Evolutionary conservation across 2,329 filamentous ascomycete species (phyloP).

Genomic region (Hymenoscyphus salicellus): DNA sequence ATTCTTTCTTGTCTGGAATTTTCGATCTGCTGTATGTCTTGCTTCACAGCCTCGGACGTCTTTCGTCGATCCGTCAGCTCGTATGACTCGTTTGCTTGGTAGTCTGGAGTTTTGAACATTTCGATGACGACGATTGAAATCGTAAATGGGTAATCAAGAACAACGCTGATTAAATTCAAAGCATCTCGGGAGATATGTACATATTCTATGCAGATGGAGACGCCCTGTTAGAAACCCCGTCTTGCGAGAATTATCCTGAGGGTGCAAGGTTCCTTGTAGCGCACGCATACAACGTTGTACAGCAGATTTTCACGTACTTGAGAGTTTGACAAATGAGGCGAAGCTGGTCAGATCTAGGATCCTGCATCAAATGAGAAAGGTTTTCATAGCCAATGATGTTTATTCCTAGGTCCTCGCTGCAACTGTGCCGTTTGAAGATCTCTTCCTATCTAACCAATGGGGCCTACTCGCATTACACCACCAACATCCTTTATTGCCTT

Average conservation of each 20-base stretch:
- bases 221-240: not conserved
- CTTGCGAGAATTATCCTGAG: not conserved
- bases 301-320: not conserved
- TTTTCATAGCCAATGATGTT: not conserved
- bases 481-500: conserved; percentile 1
- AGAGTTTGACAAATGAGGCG: not conserved
- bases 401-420: not conserved
- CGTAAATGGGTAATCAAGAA: not conserved
- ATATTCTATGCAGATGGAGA: not conserved
- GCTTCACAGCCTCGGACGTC: conserved; percentile 1
- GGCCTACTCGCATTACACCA: not conserved
- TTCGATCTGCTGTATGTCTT: not conserved
- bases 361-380: not conserved
- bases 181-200: not conserved
- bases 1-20: conserved; percentile 6
- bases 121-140: not conserved
- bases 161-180: not conserved
- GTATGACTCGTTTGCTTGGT: conserved; percentile 3
- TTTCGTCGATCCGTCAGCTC: conserved; percentile 5
- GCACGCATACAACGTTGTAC: not conserved
- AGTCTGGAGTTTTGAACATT: conserved; percentile 8
- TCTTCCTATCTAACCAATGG: not conserved
- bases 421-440: not conserved
- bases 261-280: not conserved
- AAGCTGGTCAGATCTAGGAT: conserved; percentile 3